A percentile compares a stretch with the other conserved stretches of the same genome.
phyloP scores from a whole-genome alignment of 78 protist genomes.

The Dictyostelium citrinum region DNA sequence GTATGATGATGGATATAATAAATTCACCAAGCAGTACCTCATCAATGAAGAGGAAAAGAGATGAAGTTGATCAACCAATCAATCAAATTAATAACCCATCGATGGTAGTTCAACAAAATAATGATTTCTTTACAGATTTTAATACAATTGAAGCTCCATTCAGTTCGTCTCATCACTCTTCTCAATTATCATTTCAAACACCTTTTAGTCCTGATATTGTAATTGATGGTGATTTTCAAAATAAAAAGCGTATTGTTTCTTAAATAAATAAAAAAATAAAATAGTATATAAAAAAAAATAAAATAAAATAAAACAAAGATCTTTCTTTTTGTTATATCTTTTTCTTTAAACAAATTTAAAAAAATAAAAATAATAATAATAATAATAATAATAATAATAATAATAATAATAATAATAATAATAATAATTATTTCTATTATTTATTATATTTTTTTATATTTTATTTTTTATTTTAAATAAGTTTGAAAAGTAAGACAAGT shows the following conservation, averaged over 20 bases:
- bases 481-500: conserved; percentile 49
- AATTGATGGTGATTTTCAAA: not conserved
- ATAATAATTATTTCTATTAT: too few species aligned
- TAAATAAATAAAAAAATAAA: not conserved
- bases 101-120: not conserved
- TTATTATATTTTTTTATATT: too few species aligned
- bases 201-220: conserved; percentile 40
- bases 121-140: conserved; percentile 10
- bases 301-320: too few species aligned
- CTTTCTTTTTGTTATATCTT: too few species aligned
- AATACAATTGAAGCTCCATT: conserved; percentile 1
- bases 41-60: not conserved
- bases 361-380: too few species aligned
- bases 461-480: not conserved
- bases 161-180: not conserved
- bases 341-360: too few species aligned
- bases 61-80: not conserved
- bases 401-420: too few species aligned
- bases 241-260: conserved; percentile 13
- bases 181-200: not conserved
- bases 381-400: too few species aligned
- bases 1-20: not conserved
- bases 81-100: not conserved
- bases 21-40: conserved; percentile 40
- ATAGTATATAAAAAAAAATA: too few species aligned